Evolutionary conservation across 2,329 filamentous ascomycete species (phyloP).

Genomic region (Claviceps capensis): DNA sequence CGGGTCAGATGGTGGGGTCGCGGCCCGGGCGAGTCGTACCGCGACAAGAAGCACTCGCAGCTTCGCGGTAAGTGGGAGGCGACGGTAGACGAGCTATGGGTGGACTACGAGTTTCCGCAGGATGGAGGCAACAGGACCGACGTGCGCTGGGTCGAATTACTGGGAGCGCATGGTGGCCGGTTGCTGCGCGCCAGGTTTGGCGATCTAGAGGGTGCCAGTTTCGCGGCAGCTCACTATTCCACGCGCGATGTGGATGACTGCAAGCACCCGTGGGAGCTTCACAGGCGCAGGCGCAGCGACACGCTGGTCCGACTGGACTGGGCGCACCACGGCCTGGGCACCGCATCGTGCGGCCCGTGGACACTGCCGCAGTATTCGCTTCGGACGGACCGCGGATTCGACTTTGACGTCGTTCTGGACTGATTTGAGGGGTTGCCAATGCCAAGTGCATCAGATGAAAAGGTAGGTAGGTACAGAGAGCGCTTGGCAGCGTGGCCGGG

Average conservation of each 20-base stretch:
- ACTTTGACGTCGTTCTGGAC: slow-evolving; percentile 31
- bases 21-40: slow-evolving; percentile 52
- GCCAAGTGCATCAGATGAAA: too few relatives aligned
- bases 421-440: slow-evolving; percentile 9
- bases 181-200: slow-evolving; percentile 32
- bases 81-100: slow-evolving; percentile 37
- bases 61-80: slow-evolving; percentile 37
- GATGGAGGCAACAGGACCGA: slow-evolving; percentile 53
- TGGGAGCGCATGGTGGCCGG: slow-evolving; percentile 15
- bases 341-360: slow-evolving; percentile 46
- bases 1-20: slow-evolving; percentile 50
- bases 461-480: too few relatives aligned
- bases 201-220: slow-evolving; percentile 35
- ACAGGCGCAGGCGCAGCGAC: slow-evolving; percentile 31
- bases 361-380: slow-evolving; percentile 35
- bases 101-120: slow-evolving; percentile 55
- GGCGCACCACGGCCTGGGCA: slow-evolving; percentile 48
- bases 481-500: too few relatives aligned
- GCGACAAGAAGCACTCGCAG: slow-evolving; percentile 51
- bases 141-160: slow-evolving; percentile 43
- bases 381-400: slow-evolving; percentile 25
- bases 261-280: slow-evolving; percentile 47
- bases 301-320: slow-evolving; percentile 45
- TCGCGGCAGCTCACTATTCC: slow-evolving; percentile 42
- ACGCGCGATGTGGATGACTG: slow-evolving; percentile 38